These are phyloP conservation scores for Polygonum aviculare DNA, from an alignment of 148 eudicot genomes.

Conservation along the genomic window DNA sequence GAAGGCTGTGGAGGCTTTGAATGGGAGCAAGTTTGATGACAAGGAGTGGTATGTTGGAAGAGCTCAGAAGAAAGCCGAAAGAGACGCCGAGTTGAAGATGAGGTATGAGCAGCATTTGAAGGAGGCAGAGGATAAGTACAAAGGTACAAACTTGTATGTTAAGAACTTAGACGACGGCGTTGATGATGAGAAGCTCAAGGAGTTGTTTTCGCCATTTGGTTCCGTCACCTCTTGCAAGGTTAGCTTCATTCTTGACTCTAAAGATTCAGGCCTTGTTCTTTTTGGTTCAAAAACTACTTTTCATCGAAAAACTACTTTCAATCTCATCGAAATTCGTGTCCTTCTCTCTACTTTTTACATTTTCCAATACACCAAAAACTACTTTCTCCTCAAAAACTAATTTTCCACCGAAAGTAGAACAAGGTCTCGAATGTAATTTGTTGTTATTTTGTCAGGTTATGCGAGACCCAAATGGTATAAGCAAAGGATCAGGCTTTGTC, in stretches of 20 bases:
- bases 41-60: slow-evolving; percentile 93
- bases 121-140: slow-evolving; percentile 65
- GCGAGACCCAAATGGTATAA: slow-evolving; percentile 75
- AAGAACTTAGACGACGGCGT: slow-evolving; percentile 83
- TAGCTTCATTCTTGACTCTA: not conserved
- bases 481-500: slow-evolving; percentile 91
- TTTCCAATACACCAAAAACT: no score
- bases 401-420: no score
- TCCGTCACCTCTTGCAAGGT: slow-evolving; percentile 88
- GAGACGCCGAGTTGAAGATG: slow-evolving; percentile 62
- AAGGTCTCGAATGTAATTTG: not conserved
- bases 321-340: no score
- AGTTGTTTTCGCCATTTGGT: slow-evolving; percentile 64
- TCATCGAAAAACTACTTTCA: no score
- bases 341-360: no score
- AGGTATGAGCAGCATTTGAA: slow-evolving; percentile 60
- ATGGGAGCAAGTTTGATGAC: slow-evolving; percentile 63
- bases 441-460: slow-evolving; percentile 49
- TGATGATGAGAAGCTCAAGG: slow-evolving; percentile 76
- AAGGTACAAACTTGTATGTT: slow-evolving; percentile 64
- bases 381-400: no score
- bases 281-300: no score
- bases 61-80: slow-evolving; percentile 87
- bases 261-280: no score
- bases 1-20: slow-evolving; percentile 61